Percentiles rank a stretch among this genome's conserved stretches.
phyloP scores from a whole-genome alignment of 257 asterid genomes.

The Nicotiana obtusifolia region DNA sequence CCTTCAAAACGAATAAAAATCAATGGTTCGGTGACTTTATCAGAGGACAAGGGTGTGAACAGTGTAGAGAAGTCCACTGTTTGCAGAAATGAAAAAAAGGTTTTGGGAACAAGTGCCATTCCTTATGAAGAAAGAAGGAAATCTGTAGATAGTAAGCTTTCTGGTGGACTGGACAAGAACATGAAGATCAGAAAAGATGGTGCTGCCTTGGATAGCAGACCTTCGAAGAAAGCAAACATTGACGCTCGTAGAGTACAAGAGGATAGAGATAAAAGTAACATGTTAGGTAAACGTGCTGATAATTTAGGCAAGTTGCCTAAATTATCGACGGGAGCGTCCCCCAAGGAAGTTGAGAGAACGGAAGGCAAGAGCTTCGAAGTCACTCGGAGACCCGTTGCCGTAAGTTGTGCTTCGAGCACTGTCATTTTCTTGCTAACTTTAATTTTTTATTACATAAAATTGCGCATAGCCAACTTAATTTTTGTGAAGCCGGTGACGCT shows the following conservation, averaged over 20 bases:
- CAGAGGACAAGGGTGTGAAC: conserved; percentile 18
- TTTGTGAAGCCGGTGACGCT: background rate
- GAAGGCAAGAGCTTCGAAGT: conserved; percentile 46
- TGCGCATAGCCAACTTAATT: background rate
- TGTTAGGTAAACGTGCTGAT: background rate
- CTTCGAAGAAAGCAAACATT: conserved; percentile 35
- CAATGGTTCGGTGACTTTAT: conserved; percentile 18
- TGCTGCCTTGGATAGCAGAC: conserved; percentile 24
- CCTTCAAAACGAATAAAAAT: conserved; percentile 34
- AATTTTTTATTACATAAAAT: conserved; percentile 4
- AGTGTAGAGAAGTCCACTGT: conserved; percentile 14
- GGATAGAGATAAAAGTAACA: background rate
- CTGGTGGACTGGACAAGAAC: conserved; percentile 18
- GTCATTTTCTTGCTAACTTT: conserved; percentile 16
- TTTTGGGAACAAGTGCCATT: conserved; percentile 8
- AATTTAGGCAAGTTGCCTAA: conserved; percentile 17
- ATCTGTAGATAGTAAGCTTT: conserved; percentile 16
- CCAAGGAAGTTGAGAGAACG: conserved; percentile 18
- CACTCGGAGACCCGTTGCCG: conserved; percentile 53
- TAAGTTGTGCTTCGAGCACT: conserved; percentile 51
- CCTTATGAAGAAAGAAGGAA: conserved; percentile 20
- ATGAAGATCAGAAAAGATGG: conserved; percentile 16
- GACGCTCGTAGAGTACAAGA: conserved; percentile 14
- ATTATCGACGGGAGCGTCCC: background rate
- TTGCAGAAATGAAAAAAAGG: conserved; percentile 19